Base-by-base conservation (phyloP, 2,329 filamentous ascomycete species). In the Botrytis squamosa region DNA sequence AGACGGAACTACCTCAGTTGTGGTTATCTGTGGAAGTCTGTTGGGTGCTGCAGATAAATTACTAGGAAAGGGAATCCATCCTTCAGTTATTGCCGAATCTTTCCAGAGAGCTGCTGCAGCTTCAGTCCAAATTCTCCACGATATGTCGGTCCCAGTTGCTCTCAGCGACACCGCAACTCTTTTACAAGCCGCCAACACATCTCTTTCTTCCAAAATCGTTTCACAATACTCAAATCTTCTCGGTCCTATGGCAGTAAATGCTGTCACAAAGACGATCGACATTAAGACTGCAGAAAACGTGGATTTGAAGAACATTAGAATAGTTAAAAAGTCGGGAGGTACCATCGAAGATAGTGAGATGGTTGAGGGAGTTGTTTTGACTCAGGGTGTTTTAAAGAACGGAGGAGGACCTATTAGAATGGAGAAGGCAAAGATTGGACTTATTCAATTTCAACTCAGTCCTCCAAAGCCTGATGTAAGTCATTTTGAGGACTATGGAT, bases 291-390 rank as follows among this genome's bases (percentile, higher is more conserved):
- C 96, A 72, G 93, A 98, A 78, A 99, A 99, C 77, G 96, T 98
- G 73, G 96, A 99, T 81, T 87, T 99, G 74, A 94, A 93, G 83
- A 98, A 98, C 84, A 98, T 99, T 76, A 90, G 96, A 78, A 96
- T 98, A 79, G 88, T 99, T 81, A 98, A 98, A 89, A 98, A 98
- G 85, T 92, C 97, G 73, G 96, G 96, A 80, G 96, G 96, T 75
- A 98, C 97, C 59, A 98, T 99, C 82, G 96, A 99, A 82, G 96
- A 99, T 82, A 97, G 94, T 81, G 96, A 99, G 85, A 92, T 99
- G 87, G 90, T 98, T 55, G 96, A 99, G 80, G 96, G 96, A 44
- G 85, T 99, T 74, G 95, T 98, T 72, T 87, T 99, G 79, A 94
- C 93, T 81, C 96, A 99, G 83, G 91, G 91, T 46, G 95, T 97